Evolutionary conservation across 108 stramenopile species (phyloP), one percentile per base, ranked within the genome.

Genomic region (Discostella pseudostelligera): DNA sequence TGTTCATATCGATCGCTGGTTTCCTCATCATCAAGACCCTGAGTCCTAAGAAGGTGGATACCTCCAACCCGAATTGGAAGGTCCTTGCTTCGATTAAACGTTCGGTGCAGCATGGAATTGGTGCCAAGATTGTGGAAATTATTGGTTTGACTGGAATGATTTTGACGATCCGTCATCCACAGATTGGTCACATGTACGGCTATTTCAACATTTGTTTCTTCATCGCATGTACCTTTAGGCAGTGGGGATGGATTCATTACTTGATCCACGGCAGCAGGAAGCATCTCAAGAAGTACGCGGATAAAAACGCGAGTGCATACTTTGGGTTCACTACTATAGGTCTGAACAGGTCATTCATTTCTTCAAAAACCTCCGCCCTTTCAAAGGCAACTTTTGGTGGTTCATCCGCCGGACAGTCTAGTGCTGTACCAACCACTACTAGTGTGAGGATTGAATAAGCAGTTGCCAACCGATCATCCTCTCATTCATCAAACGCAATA

Each of bases 301-400:
- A 39, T 14, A 66, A 59, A 11, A 37, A 35, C n/a, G 65, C 58
- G 14, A 73, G 72, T 48, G 57, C 56, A 10, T 78, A 72, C 67
- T 78, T 73, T 46, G 77, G 77, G 21, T 74, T 78, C 43, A 55
- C 72, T 0, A 74, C 72, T 6, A 69, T 78, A 29, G 77, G 72
- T 20, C 51, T 78, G 44, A 78, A 78, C 54, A 69, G 61, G 59
- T 55, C 62, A 5, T 13, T 60, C 9, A 68, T 54, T 14, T 45
- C 28, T 14, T 45, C 28, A 21, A 44, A 26, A n/a, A 44, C 42
- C 14, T 44, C 28, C 42, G 56, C 26, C 28, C 1, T 65, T 35
- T 28, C 14, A 3, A 48, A 21, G 16, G 2, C 64, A 2, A 42
- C 50, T 3, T 28, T 46, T 3, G 44, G 20, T 47, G 66, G 28